Evolutionary conservation across 345 rosid species (phyloP), one percentile per base, ranked within the genome.

Genomic region (Eucalyptus regnans): DNA sequence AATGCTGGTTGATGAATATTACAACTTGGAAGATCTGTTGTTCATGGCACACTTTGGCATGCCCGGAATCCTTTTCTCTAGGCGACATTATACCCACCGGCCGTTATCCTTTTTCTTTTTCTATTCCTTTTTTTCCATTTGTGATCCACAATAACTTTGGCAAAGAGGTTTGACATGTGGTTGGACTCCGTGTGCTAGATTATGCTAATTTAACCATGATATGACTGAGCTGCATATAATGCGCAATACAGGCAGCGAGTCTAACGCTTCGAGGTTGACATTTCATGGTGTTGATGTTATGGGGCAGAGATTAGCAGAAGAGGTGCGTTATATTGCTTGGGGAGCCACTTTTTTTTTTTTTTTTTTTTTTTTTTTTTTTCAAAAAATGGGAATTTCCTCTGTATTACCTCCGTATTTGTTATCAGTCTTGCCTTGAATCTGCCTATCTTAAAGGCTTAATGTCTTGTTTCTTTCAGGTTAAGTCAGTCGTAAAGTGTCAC

Each of bases 301-400:
- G 99, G 99, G 99, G 87, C 92, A 92, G 23, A 95, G 99, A 91
- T 91, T 97, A 92, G 99, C 99, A 25, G 92, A 95, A 89, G 99
- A 97, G 96, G 99, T 95, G 66, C 31, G 88, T 90, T 85, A 20
- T 86, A 83, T 48, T n/a, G 89, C 84, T 33, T 22, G n/a, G 48
- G 48, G 7, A 22, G 25, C 20, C 56, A 33, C 41, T 27, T 46
- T 71, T 88, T 66, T 27, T 18, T 51, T 51, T 7, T n/a, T n/a
- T n/a, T n/a, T n/a, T n/a, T n/a, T 51, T 52, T 1, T 37, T 37
- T 37, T 37, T 37, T 18, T 18, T 52, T 52, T 52, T 52, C 58
- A 52, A 20, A 9, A 41, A 37, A 71, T 71, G 46, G 25, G 81
- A 71, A 71, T 87, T 66, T 13, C 87, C 17, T 88, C 48, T 41